Evolutionary conservation across 768 basidiomycete genomes (phyloP), one percentile per base, ranked within the genome.

Genomic region (Suillus brevipes): DNA sequence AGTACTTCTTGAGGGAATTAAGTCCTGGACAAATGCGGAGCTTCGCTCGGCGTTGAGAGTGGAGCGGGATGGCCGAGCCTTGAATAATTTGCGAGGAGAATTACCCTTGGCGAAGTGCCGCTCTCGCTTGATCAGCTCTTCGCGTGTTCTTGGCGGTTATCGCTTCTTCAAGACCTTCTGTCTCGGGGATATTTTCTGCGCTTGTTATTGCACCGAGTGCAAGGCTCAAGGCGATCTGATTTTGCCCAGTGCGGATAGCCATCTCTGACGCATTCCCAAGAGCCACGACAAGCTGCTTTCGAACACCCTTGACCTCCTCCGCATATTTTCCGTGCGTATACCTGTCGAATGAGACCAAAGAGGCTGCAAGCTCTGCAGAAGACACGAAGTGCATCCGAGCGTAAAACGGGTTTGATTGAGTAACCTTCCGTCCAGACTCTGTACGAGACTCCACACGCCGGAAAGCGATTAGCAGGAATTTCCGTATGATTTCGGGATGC

Each of bases 221-320:
- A 42, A 59, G 38, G 16, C 57, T 59, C 38, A 59, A 59, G 25
- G 57, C 57, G 6, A 40, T 40, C 16, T 59, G 57, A 40, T 18
- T 40, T 40, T 59, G 57, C 28, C 57, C 57, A 28, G 25, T 59
- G 25, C 57, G 57, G 9, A 42, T 59, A 12, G 57, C 71, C 78
- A 77, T 78, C 66, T 78, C 76, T 16, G 78, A 74, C 7, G 75
- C 76, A 66, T 78, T 78, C 3, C 73, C 75, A 28, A 78, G 64
- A 37, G 72, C 77, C 18, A 76, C 68, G 4, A 77, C 78, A 1
- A 73, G 62, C 66, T 78, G 77, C 60, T 66, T 71, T 49, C 70
- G 62, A 10, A 68, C 67, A 20, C 72, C 76, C 7, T 43, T 38
- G 8, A 74, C 55, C 16, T 68, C 47, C 16, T 61, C 60, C 7